Evolutionary conservation across 2,329 filamentous ascomycete species (phyloP), one percentile per base, ranked within the genome.

Genomic region (Magnaporthiopsis incrustans): DNA sequence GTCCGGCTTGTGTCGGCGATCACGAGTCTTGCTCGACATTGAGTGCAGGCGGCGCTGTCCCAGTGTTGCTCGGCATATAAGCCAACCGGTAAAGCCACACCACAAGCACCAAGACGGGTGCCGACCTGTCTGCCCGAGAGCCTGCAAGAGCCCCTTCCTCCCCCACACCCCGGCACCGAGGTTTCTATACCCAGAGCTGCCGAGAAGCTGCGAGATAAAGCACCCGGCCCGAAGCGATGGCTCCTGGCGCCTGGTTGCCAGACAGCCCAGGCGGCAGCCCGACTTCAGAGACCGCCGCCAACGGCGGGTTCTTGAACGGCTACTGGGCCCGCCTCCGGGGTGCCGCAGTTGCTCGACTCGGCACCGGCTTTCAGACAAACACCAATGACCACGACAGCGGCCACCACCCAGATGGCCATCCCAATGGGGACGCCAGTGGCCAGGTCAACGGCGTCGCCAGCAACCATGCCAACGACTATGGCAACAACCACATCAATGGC

Each of bases 161-260:
- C 18, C 32, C 22, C 18, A 22, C 44, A 53, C 10, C 5, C 44
- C 11, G 22, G 44, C 44, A 2, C 44, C 8, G 18, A 53, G 22
- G 5, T 22, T 53, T 22, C n/a, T n/a, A 11, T 25, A n/a, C 5
- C 14, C 58, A 18, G 18, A 38, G 7, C 15, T 61, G 60, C 60
- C 66, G 59, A 65, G 61, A 63, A 61, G 30, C 63, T 60, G 44
- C 57, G 59, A 66, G 57, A 25, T 58, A 61, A 59, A 53, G 30
- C 27, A 60, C 26, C 18, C 58, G 22, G 32, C 22, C 58, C 32
- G 22, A 63, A 58, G 63, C 64, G 50, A 73, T 73, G 71, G 67
- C 71, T 57, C 71, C 71, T 65, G 72, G 71, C 38, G 71, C 71
- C 64, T 65, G 71, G 58, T 71, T 71, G 7, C 71, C 71, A 10